Conservation (phyloP, 148 eudicot species). For the Chenopodium berlandieri region DNA sequence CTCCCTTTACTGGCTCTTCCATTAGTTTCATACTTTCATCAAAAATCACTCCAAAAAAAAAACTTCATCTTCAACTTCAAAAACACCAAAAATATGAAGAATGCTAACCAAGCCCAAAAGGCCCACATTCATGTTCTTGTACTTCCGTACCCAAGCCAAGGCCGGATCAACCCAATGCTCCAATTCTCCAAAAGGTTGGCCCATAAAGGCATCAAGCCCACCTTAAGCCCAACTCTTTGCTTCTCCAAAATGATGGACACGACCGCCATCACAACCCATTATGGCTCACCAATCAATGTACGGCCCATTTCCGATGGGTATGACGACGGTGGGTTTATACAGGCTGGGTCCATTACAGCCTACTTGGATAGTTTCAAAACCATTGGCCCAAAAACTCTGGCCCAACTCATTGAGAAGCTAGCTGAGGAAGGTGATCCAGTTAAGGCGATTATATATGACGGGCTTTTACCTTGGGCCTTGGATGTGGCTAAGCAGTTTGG, state of each 20-base stretch:
- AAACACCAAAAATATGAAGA: conserved; percentile 20
- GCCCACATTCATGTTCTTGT: conserved; percentile 47
- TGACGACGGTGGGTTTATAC: conserved; percentile 38
- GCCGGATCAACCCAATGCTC: conserved; percentile 60
- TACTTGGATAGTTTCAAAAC: conserved; percentile 32
- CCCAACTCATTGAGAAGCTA: conserved; percentile 31
- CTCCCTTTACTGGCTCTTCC: too few relatives aligned
- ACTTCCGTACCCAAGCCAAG: conserved; percentile 58
- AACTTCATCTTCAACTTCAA: not conserved
- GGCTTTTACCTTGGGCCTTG: conserved; percentile 52
- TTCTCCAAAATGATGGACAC: conserved; percentile 37
- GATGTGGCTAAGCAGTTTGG: conserved; percentile 45
- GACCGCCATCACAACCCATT: conserved; percentile 11
- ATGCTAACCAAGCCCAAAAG: conserved; percentile 4
- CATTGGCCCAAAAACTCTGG: conserved; percentile 33
- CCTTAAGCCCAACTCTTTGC: conserved; percentile 36
- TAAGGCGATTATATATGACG: conserved; percentile 46
- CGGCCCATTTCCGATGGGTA: conserved; percentile 49
- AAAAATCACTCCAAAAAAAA: too few relatives aligned
- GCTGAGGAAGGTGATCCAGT: conserved; percentile 31
- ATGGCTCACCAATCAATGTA: conserved; percentile 25
- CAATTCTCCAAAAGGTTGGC: conserved; percentile 54
- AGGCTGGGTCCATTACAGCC: conserved; percentile 27
- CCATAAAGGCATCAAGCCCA: conserved; percentile 40
- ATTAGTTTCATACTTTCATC: too few relatives aligned